Percentiles rank a stretch among this genome's conserved stretches.
phyloP scores from a whole-genome alignment of 2,329 filamentous ascomycete species.

The Aspergillus intermedius region DNA sequence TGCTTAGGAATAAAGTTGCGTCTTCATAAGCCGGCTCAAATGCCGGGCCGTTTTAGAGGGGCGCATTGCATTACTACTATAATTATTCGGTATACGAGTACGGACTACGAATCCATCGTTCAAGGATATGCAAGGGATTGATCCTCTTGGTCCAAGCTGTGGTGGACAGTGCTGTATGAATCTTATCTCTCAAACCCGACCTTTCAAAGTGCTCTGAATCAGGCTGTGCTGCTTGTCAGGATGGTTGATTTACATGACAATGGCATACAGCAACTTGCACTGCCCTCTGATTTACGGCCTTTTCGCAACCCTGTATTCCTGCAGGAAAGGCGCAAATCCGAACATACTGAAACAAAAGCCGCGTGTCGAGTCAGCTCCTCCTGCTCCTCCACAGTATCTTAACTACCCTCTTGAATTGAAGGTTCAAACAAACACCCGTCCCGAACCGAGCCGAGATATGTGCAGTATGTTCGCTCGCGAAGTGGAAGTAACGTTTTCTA shows the following conservation, averaged over 20 bases:
- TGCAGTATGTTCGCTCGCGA: background rate
- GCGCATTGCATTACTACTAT: background rate
- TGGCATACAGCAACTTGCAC: too few species aligned
- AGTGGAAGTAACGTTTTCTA: background rate
- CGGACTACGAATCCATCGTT: background rate
- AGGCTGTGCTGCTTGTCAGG: too few species aligned
- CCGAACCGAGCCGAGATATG: conserved; percentile 1
- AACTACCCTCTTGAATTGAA: background rate
- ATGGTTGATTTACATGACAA: too few species aligned
- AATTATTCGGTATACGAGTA: background rate
- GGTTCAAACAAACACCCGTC: background rate
- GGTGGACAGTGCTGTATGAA: background rate
- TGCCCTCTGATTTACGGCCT: too few species aligned
- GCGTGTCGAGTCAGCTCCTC: background rate
- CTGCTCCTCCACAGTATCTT: too few species aligned
- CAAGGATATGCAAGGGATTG: background rate
- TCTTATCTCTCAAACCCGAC: background rate
- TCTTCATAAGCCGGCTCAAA: background rate
- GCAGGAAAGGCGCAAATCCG: too few species aligned
- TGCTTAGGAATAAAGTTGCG: background rate
- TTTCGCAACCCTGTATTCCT: too few species aligned
- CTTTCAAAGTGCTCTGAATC: too few species aligned
- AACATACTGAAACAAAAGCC: background rate
- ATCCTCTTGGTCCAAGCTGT: background rate
- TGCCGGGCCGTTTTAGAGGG: background rate